phyloP scores from a whole-genome alignment of 495 filamentous ascomycete species.

The Neurospora sublineolata region DNA sequence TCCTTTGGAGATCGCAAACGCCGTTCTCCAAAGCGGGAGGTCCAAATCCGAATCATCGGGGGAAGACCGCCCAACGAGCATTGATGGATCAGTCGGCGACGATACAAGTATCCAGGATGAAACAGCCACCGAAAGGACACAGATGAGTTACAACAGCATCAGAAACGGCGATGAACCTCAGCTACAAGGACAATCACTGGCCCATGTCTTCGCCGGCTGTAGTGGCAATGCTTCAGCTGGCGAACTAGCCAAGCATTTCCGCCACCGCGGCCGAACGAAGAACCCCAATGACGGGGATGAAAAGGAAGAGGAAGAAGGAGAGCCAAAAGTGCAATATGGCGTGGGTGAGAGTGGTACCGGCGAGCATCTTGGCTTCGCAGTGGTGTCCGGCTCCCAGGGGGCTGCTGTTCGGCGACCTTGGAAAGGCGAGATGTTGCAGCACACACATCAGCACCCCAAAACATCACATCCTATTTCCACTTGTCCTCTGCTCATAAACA shows the following conservation, averaged over 20 bases:
- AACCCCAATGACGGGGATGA: background rate
- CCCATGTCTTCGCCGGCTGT: background rate
- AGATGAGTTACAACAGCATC: background rate
- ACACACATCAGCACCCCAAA: background rate
- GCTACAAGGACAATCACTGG: background rate
- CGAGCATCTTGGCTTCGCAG: background rate
- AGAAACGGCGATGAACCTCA: background rate
- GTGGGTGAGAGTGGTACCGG: background rate
- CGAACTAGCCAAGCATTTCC: background rate
- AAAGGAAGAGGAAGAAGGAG: background rate
- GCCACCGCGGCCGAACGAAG: background rate
- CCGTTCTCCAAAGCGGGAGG: background rate
- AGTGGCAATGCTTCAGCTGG: background rate
- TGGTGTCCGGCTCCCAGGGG: background rate
- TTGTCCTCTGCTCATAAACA: fast-evolving
- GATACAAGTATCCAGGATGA: background rate
- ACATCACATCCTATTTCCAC: background rate
- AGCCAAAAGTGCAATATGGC: background rate
- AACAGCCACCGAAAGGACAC: background rate
- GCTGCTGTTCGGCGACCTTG: background rate
- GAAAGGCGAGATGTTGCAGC: background rate
- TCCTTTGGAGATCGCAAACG: background rate
- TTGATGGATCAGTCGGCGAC: background rate
- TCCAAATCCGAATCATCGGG: background rate
- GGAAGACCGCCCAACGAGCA: background rate